Percentiles rank a stretch among this genome's conserved stretches.
Evolutionary conservation across 2,329 filamentous ascomycete genomes (phyloP).

Genomic region (Colletotrichum gigasporum): DNA sequence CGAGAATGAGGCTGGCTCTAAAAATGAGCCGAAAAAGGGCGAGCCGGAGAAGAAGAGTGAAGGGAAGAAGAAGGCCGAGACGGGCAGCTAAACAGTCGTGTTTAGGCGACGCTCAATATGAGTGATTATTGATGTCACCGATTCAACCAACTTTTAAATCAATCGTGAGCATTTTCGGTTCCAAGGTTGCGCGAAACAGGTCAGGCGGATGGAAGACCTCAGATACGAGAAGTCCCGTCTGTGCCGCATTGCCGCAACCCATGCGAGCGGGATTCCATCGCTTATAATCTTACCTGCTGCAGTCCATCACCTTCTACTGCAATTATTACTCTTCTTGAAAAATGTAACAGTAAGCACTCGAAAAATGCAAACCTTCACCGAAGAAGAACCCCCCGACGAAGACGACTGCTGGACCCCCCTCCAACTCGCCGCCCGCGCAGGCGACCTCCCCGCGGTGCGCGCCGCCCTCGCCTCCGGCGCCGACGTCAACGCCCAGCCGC

Average conservation of each 20-base stretch:
- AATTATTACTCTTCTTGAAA: too few relatives aligned
- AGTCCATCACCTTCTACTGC: too few relatives aligned
- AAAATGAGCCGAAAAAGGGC: slow-evolving; percentile 45
- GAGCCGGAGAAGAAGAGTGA: slow-evolving; percentile 38
- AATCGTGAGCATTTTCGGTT: too few relatives aligned
- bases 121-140: not conserved
- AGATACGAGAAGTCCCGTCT: not conserved
- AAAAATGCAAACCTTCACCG: not conserved
- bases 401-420: slow-evolving; percentile 47
- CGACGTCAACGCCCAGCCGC: slow-evolving; percentile 43
- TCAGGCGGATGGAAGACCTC: too few relatives aligned
- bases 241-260: slow-evolving; percentile 11
- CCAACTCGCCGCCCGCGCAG: slow-evolving; percentile 43
- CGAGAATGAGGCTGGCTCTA: slow-evolving; percentile 50
- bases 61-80: slow-evolving; percentile 34
- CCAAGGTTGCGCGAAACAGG: too few relatives aligned
- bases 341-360: too few relatives aligned
- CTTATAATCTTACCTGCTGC: not conserved
- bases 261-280: not conserved
- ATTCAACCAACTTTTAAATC: not conserved
- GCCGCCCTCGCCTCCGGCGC: slow-evolving; percentile 38
- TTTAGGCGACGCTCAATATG: not conserved
- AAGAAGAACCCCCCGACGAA: slow-evolving; percentile 21
- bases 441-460: slow-evolving; percentile 39
- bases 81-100: not conserved